Base-by-base conservation (phyloP, 768 basidiomycete genomes). In the Agrocybe pediades region DNA sequence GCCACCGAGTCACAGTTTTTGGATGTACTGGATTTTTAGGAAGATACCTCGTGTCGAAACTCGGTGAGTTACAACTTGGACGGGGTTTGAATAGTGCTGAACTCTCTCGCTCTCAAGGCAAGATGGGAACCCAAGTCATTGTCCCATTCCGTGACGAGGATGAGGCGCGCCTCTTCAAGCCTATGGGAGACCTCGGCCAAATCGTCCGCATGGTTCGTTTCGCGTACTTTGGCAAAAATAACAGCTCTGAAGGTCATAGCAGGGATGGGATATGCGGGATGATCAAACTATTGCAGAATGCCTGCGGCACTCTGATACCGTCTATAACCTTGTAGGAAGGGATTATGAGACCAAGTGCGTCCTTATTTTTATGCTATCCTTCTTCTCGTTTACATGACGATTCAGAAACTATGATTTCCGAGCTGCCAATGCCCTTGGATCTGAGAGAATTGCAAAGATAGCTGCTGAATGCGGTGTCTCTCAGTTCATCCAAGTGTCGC, bases 241-340 rank as follows among this genome's bases (percentile, higher is more conserved):
- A 27, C 26, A 49, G 30, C 13, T 27, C 33, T 30, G 41, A 42
- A 30, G 48, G 55, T 57, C 46, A 27, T 40, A 40, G 45, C 58
- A 98, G 95, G 96, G 98, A 82, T 98, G 94, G 93, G 94, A 98
- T 67, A 79, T 96, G 44, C 83, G 93, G 53, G 88, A 92, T 66
- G 90, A 93, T 63, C 81, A 85, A 46, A 93, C 95, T 66, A 97
- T 95, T 62, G 91, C 85, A 33, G 96, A 98, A 68, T 97, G 95
- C 70, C 68, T 98, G 54, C 80, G 92, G 60, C 94, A 97, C 71
- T 98, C 96, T 17, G 93, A 98, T 68, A 90, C 88, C 4, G 97
- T 99, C 19, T 97, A 95, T 78, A 98, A 98, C 74, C 87, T 98
- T 53, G 88, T 91, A 46, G 95, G 96, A 17, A 79, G 95, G 46